Evolutionary conservation across 2,329 filamentous ascomycete species (phyloP).

Genomic region (Anthostomella pinea): DNA sequence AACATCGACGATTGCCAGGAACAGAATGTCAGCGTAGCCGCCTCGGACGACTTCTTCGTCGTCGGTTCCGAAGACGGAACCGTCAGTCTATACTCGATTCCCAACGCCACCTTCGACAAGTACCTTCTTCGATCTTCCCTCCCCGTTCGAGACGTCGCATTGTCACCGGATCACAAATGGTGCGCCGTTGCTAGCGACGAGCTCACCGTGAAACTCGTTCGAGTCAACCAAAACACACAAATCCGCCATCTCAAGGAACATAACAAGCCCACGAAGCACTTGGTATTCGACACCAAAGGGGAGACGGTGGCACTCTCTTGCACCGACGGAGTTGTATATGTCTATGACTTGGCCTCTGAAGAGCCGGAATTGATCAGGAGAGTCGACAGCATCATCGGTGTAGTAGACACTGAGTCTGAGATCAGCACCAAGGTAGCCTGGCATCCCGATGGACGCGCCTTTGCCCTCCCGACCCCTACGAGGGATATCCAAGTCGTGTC

Average conservation of each 20-base stretch:
- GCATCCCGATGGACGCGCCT: constrained; percentile 93
- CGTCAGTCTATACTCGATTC: constrained; percentile 89
- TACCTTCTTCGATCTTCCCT: constrained; percentile 82
- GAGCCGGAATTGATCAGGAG: constrained; percentile 79
- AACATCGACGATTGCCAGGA: constrained; percentile 92
- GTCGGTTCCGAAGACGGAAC: constrained; percentile 91
- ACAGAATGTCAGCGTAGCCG: constrained; percentile 75
- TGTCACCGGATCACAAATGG: constrained; percentile 82
- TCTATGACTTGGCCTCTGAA: constrained; percentile 79
- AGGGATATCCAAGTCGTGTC: constrained; percentile 84
- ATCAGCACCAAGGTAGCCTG: constrained; percentile 73
- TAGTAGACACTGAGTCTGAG: constrained; percentile 73
- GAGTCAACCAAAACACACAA: constrained; percentile 71
- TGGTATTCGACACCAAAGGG: constrained; percentile 81
- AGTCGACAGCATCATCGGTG: constrained; percentile 81
- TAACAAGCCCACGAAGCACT: constrained; percentile 81
- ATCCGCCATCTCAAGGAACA: constrained; percentile 82
- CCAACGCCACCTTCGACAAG: constrained; percentile 70
- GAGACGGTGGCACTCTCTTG: constrained; percentile 76
- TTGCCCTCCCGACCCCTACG: constrained; percentile 79
- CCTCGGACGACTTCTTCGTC: constrained; percentile 78
- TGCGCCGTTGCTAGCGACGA: constrained; percentile 97
- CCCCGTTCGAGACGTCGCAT: constrained; percentile 78
- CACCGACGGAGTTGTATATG: constrained; percentile 83
- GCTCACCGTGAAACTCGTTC: constrained; percentile 84